Evolutionary conservation across 371 early-diverging fungal genomes (phyloP).

Genomic region (Mortierella sp.): DNA sequence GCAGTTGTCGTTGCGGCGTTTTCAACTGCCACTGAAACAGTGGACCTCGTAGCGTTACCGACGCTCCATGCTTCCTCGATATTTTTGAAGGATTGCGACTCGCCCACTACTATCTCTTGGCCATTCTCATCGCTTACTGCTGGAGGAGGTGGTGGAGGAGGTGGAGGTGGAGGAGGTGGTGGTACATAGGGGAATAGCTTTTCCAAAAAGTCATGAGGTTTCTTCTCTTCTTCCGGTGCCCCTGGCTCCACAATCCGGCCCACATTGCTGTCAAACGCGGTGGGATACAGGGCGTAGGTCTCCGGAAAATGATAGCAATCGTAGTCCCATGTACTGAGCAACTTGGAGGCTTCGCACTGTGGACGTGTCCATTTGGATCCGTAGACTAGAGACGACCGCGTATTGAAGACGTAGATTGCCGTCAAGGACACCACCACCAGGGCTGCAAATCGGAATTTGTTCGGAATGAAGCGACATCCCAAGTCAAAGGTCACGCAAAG

Average conservation of each 20-base stretch:
- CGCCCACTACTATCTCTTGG: too few relatives aligned
- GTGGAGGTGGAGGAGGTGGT: too few relatives aligned
- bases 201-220: slow-evolving; percentile 43
- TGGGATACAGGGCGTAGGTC: slow-evolving; percentile 7
- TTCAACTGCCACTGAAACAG: too few relatives aligned
- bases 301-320: slow-evolving; percentile 61
- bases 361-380: slow-evolving; percentile 81
- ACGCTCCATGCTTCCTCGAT: too few relatives aligned
- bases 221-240: not conserved
- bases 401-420: slow-evolving; percentile 61
- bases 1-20: too few relatives aligned
- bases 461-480: slow-evolving; percentile 68
- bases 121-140: too few relatives aligned
- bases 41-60: too few relatives aligned
- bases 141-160: too few relatives aligned
- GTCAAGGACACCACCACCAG: slow-evolving; percentile 59
- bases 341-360: slow-evolving; percentile 77
- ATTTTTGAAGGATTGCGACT: too few relatives aligned
- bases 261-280: not conserved
- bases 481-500: slow-evolving; percentile 80
- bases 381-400: slow-evolving; percentile 85
- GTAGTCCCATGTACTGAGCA: slow-evolving; percentile 89
- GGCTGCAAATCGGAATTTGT: slow-evolving; percentile 61
- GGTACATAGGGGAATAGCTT: slow-evolving; percentile 1
- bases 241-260: slow-evolving; percentile 17